Evolutionary conservation across 208 protist species (phyloP).

Genomic region (Trypanosoma brucei): DNA sequence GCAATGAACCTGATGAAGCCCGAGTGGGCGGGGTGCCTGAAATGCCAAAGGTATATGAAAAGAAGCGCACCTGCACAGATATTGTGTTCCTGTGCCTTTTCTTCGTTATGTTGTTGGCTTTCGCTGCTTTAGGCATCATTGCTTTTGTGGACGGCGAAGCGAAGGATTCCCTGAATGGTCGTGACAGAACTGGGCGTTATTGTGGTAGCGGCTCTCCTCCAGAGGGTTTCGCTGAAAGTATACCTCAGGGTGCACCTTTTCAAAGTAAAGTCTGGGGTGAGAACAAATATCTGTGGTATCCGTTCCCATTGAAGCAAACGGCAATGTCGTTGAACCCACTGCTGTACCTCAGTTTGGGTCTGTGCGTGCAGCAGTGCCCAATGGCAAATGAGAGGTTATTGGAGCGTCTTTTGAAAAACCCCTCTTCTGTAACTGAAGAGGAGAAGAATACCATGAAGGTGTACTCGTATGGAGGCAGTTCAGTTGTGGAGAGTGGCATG

Average conservation of each 20-base stretch:
- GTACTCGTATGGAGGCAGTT: slow-evolving; percentile 20
- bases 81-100: slow-evolving; percentile 37
- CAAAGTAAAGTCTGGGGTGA: slow-evolving; percentile 21
- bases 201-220: slow-evolving; percentile 25
- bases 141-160: slow-evolving; percentile 34
- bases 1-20: neutral
- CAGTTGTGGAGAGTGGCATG: neutral
- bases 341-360: slow-evolving; percentile 9
- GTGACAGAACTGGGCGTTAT: slow-evolving; percentile 34
- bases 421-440: neutral
- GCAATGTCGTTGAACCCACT: neutral
- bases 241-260: slow-evolving; percentile 13
- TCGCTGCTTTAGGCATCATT: slow-evolving; percentile 32
- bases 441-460: slow-evolving; percentile 11
- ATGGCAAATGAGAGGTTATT: slow-evolving; percentile 1
- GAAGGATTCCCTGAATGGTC: slow-evolving; percentile 16
- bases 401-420: slow-evolving; percentile 1
- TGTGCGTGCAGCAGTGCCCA: slow-evolving; percentile 28
- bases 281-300: slow-evolving; percentile 32
- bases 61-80: slow-evolving; percentile 31
- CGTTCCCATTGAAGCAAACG: slow-evolving; percentile 3
- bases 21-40: slow-evolving; percentile 7
- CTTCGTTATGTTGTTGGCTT: slow-evolving; percentile 29
- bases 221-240: slow-evolving; percentile 1
- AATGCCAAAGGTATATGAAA: slow-evolving; percentile 17